Evolutionary conservation across 345 rosid genomes (phyloP).

Genomic region (Tarenaya hassleriana): DNA sequence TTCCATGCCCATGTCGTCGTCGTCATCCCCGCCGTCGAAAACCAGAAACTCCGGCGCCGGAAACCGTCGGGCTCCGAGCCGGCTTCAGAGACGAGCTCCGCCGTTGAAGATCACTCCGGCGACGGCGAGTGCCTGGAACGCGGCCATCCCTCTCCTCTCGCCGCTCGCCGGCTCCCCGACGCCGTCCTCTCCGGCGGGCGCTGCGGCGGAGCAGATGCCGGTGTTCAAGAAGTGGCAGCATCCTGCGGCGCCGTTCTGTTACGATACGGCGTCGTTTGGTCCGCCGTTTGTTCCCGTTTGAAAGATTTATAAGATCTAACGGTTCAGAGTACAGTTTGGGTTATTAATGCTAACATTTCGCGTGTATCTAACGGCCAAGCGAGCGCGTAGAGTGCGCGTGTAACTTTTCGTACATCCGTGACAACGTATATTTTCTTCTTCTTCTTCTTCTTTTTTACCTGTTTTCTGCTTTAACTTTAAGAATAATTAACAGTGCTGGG

Average conservation of each 20-base stretch:
- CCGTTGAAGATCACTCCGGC: slow-evolving; percentile 46
- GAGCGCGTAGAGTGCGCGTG: no score
- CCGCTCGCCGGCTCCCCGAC: slow-evolving; percentile 69
- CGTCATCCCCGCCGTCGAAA: no score
- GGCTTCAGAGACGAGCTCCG: slow-evolving; percentile 71
- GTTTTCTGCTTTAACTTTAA: no score
- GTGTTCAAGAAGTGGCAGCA: slow-evolving; percentile 87
- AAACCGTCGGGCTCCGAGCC: slow-evolving; percentile 43
- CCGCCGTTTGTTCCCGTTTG: slow-evolving; percentile 60
- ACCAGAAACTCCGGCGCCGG: slow-evolving; percentile 19
- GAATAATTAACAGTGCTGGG: no score
- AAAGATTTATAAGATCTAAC: slow-evolving; percentile 27
- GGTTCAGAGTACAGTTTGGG: slow-evolving; percentile 22
- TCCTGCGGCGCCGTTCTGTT: slow-evolving; percentile 78
- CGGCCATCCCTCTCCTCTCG: slow-evolving; percentile 85
- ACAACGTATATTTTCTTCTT: no score
- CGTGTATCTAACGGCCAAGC: slow-evolving; percentile 19
- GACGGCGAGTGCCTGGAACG: slow-evolving; percentile 49
- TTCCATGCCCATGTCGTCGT: no score
- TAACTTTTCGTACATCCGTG: no score
- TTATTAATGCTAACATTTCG: background rate
- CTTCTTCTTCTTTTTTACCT: no score
- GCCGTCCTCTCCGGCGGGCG: slow-evolving; percentile 12
- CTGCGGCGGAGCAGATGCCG: slow-evolving; percentile 33
- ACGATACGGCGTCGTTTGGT: slow-evolving; percentile 39